Percentiles rank a stretch among this genome's conserved stretches.
Conservation (phyloP, 129 eudicot genomes). For the Kitagawia praeruptora region DNA sequence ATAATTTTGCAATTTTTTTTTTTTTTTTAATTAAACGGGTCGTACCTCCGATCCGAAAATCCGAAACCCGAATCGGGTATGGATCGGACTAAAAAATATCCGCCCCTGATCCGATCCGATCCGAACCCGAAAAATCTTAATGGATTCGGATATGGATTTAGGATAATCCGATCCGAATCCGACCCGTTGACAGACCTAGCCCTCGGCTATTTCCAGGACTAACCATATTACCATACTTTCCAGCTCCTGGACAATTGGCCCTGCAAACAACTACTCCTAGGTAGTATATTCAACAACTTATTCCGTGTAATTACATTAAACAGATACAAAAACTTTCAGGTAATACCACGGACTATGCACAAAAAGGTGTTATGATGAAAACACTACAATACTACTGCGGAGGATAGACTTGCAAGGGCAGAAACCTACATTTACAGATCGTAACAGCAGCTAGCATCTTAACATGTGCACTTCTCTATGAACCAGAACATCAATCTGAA, state of each 20-base stretch:
- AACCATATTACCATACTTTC: background rate
- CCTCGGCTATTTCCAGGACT: background rate
- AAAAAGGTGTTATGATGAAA: background rate
- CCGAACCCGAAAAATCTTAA: no score
- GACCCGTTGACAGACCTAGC: no score
- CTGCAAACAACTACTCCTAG: background rate
- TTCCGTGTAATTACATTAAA: background rate
- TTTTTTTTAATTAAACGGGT: no score
- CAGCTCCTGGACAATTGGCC: background rate
- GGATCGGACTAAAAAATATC: no score
- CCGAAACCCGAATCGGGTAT: no score
- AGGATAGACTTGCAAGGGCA: background rate
- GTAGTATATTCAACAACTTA: background rate
- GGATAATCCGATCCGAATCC: no score
- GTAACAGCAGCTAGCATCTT: constrained; percentile 5
- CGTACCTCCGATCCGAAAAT: no score
- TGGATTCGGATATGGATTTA: no score
- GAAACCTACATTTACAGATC: background rate
- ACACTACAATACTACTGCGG: background rate
- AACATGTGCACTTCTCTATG: background rate
- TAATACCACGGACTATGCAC: background rate
- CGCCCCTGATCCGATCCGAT: no score
- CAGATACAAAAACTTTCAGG: background rate
- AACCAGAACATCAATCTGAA: background rate
- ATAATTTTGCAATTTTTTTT: no score